Conservation (phyloP, 2,329 filamentous ascomycete genomes). For the Colletotrichum tanaceti region DNA sequence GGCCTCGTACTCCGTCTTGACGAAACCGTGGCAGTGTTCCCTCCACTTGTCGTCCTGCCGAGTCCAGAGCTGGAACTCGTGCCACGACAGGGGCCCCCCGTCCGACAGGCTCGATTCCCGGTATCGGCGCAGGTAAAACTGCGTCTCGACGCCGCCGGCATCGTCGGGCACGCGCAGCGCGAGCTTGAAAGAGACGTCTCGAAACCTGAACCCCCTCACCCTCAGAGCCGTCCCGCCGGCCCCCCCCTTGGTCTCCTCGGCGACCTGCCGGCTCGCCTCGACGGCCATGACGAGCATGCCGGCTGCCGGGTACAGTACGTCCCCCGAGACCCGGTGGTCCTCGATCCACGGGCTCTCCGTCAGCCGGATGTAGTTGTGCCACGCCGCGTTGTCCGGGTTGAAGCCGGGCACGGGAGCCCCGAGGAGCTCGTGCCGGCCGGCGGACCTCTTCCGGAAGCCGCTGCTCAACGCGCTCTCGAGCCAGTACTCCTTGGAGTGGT, state of each 20-base stretch:
- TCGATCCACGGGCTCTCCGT: slow-evolving; percentile 58
- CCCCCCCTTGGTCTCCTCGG: slow-evolving; percentile 18
- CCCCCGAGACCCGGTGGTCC: slow-evolving; percentile 59
- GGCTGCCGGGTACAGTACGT: slow-evolving; percentile 54
- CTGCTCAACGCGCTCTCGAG: slow-evolving; percentile 40
- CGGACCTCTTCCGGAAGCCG: slow-evolving; percentile 15
- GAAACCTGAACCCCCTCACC: slow-evolving; percentile 41
- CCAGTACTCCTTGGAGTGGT: slow-evolving; percentile 44
- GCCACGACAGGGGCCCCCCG: slow-evolving; percentile 34
- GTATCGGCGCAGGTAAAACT: slow-evolving; percentile 41
- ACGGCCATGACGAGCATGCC: slow-evolving; percentile 50
- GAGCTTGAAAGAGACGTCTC: slow-evolving; percentile 43
- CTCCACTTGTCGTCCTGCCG: slow-evolving; percentile 42
- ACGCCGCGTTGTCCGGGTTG: slow-evolving; percentile 33
- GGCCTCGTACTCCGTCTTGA: slow-evolving; percentile 40
- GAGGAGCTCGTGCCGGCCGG: slow-evolving; percentile 40
- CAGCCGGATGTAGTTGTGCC: slow-evolving; percentile 42
- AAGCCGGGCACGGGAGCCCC: slow-evolving; percentile 32
- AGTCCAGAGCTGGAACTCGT: slow-evolving; percentile 45
- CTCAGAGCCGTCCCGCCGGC: too few species aligned
- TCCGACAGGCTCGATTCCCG: slow-evolving; percentile 38
- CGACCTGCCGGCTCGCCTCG: slow-evolving; percentile 40
- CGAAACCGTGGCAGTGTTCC: slow-evolving; percentile 46
- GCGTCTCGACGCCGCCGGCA: slow-evolving; percentile 39
- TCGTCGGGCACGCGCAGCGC: slow-evolving; percentile 42